A percentile compares a stretch with the other conserved stretches of the same genome.
Evolutionary conservation across 805 yeast genomes (phyloP).

Genomic region (Debaryomyces tyrocola): DNA sequence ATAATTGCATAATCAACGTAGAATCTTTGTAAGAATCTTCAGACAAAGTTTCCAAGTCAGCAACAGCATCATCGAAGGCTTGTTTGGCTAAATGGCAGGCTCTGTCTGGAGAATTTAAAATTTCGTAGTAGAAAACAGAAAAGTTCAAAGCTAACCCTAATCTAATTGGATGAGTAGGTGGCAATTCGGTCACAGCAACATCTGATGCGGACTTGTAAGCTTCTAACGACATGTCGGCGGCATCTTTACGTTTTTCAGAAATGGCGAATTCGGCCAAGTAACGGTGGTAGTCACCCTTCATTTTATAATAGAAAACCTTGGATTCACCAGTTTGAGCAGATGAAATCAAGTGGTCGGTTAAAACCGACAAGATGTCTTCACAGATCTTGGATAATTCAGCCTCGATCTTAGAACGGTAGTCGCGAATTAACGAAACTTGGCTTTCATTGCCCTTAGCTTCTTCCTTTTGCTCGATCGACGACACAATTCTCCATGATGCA

Average conservation of each 20-base stretch:
- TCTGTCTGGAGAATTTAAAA: constrained; percentile 96
- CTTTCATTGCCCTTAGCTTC: constrained; percentile 92
- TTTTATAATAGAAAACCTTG: constrained; percentile 96
- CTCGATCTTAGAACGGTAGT: constrained; percentile 94
- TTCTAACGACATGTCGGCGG: constrained; percentile 89
- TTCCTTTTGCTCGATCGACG: constrained; percentile 97
- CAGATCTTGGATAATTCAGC: constrained; percentile 88
- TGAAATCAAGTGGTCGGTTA: constrained; percentile 87
- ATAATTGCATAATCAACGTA: constrained; percentile 97
- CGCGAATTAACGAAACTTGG: constrained; percentile 87
- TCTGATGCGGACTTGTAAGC: constrained; percentile 95
- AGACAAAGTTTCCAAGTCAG: constrained; percentile 94
- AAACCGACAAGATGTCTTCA: constrained; percentile 86
- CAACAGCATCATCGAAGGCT: constrained; percentile 98
- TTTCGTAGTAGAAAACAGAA: constrained; percentile 97
- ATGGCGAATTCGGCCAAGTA: constrained; percentile 96
- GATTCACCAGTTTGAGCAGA: constrained; percentile 96
- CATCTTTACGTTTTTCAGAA: constrained; percentile 87
- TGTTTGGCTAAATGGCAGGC: constrained; percentile 99
- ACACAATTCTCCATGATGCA: constrained; percentile 99
- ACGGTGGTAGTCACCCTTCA: constrained; percentile 99
- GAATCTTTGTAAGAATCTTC: constrained; percentile 99
- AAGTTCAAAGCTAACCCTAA: constrained; percentile 96
- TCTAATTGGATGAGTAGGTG: constrained; percentile 98
- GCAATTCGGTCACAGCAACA: constrained; percentile 93